Percentiles rank a stretch among this genome's conserved stretches.
These are phyloP conservation scores for Zygnema circumcarinatum DNA, from an alignment of 139 green algal genomes.

Conservation along the genomic window DNA sequence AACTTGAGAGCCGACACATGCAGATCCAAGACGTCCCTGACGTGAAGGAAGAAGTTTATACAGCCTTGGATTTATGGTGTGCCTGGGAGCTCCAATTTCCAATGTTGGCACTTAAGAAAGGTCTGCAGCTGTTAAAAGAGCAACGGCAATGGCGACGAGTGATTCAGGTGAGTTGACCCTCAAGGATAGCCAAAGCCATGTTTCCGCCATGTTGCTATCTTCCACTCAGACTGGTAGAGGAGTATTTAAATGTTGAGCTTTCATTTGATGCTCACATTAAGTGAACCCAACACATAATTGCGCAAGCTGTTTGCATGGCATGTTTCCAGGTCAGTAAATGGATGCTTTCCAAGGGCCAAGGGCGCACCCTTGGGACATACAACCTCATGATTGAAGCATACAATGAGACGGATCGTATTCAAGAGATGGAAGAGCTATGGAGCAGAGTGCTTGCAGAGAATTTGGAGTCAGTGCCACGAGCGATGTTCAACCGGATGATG, in stretches of 20 bases:
- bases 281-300: no score
- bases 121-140: constrained; percentile 8
- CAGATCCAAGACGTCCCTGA: neutral
- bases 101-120: constrained; percentile 27
- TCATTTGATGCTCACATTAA: no score
- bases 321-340: constrained; percentile 56
- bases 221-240: no score
- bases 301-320: no score
- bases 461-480: constrained; percentile 25
- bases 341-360: constrained; percentile 43
- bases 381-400: constrained; percentile 43
- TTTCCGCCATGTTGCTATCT: no score
- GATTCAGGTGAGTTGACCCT: constrained; percentile 21
- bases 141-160: constrained; percentile 7
- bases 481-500: constrained; percentile 42
- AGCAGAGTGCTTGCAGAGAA: constrained; percentile 23
- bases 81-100: constrained; percentile 43
- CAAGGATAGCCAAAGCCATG: no score
- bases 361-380: constrained; percentile 37
- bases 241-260: no score
- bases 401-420: neutral
- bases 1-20: no score
- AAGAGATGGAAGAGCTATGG: constrained; percentile 43
- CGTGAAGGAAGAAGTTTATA: constrained; percentile 42
- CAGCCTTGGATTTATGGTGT: constrained; percentile 15